These are phyloP conservation scores for Knufia petricola DNA, from an alignment of 2,329 filamentous ascomycete genomes.

Conservation along the genomic window DNA sequence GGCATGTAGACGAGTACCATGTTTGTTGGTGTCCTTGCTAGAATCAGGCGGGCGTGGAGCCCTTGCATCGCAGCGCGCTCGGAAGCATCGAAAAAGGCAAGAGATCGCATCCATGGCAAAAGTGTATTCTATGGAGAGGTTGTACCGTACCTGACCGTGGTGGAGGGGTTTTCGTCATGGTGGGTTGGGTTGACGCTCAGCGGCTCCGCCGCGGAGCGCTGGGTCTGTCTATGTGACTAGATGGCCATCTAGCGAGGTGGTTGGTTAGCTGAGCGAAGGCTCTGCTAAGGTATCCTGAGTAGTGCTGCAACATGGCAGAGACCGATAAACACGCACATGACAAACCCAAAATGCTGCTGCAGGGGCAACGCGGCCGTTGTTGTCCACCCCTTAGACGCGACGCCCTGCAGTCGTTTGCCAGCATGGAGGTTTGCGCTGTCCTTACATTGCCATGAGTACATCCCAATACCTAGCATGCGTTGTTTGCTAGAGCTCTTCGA, in stretches of 20 bases:
- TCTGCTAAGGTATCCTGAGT: background rate
- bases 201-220: background rate
- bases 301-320: background rate
- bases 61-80: background rate
- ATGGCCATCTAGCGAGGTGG: background rate
- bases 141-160: conserved; percentile 4
- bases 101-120: background rate
- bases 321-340: background rate
- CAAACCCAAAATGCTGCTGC: background rate
- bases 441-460: too few species aligned
- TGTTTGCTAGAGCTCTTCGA: too few species aligned
- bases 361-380: background rate
- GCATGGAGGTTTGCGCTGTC: too few species aligned
- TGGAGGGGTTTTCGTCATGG: conserved; percentile 3
- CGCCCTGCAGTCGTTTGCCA: too few species aligned
- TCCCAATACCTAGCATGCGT: too few species aligned
- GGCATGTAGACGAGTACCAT: background rate
- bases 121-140: background rate
- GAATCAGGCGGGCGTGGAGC: background rate
- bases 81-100: background rate
- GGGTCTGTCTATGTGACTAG: background rate
- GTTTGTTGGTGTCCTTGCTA: background rate
- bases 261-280: background rate
- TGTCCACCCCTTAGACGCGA: too few species aligned
- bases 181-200: background rate